phyloP scores from a whole-genome alignment of 345 rosid species.

The Atalantia buxifolia region DNA sequence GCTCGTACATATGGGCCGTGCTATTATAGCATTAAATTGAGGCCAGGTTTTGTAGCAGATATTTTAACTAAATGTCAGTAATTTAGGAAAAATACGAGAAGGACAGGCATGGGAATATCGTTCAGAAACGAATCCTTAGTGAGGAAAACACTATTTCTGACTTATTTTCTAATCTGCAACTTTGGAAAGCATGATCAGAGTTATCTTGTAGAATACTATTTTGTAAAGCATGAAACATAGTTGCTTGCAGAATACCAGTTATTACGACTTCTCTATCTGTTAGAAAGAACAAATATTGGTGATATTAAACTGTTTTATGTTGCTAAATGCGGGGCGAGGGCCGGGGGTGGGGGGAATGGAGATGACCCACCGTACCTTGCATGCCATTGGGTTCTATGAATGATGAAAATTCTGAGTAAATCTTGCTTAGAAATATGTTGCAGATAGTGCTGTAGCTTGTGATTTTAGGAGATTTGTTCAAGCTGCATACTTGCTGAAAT shows the following conservation, averaged over 20 bases:
- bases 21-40: no score
- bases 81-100: neutral
- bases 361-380: neutral
- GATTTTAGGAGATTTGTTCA: neutral
- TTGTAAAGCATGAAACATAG: neutral
- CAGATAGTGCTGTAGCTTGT: neutral
- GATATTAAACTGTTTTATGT: neutral
- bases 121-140: neutral
- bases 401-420: neutral
- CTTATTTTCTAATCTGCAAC: neutral
- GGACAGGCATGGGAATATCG: neutral
- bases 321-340: neutral
- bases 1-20: neutral
- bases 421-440: neutral
- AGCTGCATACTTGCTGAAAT: neutral
- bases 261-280: neutral
- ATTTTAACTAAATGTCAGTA: no score
- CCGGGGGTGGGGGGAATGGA: no score
- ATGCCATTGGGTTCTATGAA: neutral
- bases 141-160: neutral
- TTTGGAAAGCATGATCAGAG: neutral
- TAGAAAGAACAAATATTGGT: neutral
- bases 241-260: neutral
- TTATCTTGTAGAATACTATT: neutral
- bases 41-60: neutral